These are phyloP conservation scores for Penicillium sp. DNA, from an alignment of 2,329 filamentous ascomycete species.

Conservation along the genomic window DNA sequence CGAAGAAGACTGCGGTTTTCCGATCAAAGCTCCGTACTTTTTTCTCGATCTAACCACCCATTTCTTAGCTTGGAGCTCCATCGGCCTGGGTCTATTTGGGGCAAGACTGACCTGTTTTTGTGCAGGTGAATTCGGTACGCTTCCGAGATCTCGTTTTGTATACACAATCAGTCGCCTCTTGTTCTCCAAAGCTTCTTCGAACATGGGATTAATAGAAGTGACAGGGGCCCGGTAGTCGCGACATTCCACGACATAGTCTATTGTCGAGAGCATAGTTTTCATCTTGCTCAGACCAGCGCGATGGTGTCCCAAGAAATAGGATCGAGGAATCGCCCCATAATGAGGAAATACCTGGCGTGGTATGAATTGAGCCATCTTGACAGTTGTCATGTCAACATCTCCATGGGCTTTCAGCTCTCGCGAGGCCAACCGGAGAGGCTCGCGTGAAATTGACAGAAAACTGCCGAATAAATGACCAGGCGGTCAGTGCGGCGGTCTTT, in stretches of 20 bases:
- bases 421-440: not conserved
- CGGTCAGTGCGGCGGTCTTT: not conserved
- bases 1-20: slow-evolving; percentile 32
- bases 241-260: slow-evolving; percentile 88
- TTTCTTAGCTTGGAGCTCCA: not conserved
- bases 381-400: not conserved
- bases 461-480: not conserved
- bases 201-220: slow-evolving; percentile 81
- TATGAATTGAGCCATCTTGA: slow-evolving; percentile 50
- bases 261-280: slow-evolving; percentile 69
- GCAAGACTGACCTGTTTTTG: slow-evolving; percentile 34
- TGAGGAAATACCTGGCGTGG: slow-evolving; percentile 69
- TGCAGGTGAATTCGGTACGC: slow-evolving; percentile 35
- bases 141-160: slow-evolving; percentile 77
- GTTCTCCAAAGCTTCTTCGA: slow-evolving; percentile 70
- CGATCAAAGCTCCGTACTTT: slow-evolving; percentile 30
- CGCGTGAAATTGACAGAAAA: slow-evolving; percentile 1
- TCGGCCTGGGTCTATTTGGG: no score
- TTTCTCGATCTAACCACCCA: slow-evolving; percentile 25
- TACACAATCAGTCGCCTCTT: slow-evolving; percentile 77
- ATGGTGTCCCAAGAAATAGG: slow-evolving; percentile 95
- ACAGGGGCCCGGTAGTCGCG: slow-evolving; percentile 88
- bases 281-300: slow-evolving; percentile 73
- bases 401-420: slow-evolving; percentile 6
- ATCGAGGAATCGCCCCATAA: slow-evolving; percentile 70